phyloP scores from a whole-genome alignment of 2,329 filamentous ascomycete species.

The Rhinocladiella similis region DNA sequence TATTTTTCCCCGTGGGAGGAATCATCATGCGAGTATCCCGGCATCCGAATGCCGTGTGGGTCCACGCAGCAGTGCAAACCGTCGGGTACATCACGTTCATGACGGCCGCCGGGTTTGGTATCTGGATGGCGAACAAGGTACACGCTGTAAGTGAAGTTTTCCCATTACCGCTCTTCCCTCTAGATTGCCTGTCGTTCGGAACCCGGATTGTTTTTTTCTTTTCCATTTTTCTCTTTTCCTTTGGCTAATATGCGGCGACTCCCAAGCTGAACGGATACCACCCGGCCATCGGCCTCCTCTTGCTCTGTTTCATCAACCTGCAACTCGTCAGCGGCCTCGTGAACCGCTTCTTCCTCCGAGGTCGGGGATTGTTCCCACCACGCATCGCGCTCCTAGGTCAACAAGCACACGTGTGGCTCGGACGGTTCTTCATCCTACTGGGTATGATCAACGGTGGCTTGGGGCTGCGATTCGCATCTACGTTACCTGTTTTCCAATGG shows the following conservation, averaged over 20 bases:
- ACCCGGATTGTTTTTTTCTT: too few relatives aligned
- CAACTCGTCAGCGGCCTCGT: constrained; percentile 33
- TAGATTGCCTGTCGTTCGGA: too few relatives aligned
- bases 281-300: constrained; percentile 31
- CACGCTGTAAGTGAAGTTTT: constrained; percentile 8
- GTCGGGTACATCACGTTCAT: constrained; percentile 29
- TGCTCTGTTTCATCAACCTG: constrained; percentile 31
- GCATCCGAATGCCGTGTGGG: constrained; percentile 23
- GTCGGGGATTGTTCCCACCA: constrained; percentile 36
- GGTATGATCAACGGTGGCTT: constrained; percentile 59
- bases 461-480: constrained; percentile 40
- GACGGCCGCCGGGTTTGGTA: constrained; percentile 30
- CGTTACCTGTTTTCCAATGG: constrained; percentile 8
- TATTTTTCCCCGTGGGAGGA: constrained; percentile 33
- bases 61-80: constrained; percentile 31
- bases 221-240: too few relatives aligned
- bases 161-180: too few relatives aligned
- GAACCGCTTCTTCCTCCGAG: constrained; percentile 40
- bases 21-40: constrained; percentile 30
- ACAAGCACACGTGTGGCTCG: constrained; percentile 54
- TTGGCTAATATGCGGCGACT: too few relatives aligned
- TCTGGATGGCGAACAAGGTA: constrained; percentile 30
- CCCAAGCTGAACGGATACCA: constrained; percentile 23
- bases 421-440: constrained; percentile 50
- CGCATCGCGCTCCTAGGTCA: constrained; percentile 26